These are phyloP conservation scores for Backusella liffmaniae DNA, from an alignment of 192 early-diverging fungal genomes.

Conservation along the genomic window DNA sequence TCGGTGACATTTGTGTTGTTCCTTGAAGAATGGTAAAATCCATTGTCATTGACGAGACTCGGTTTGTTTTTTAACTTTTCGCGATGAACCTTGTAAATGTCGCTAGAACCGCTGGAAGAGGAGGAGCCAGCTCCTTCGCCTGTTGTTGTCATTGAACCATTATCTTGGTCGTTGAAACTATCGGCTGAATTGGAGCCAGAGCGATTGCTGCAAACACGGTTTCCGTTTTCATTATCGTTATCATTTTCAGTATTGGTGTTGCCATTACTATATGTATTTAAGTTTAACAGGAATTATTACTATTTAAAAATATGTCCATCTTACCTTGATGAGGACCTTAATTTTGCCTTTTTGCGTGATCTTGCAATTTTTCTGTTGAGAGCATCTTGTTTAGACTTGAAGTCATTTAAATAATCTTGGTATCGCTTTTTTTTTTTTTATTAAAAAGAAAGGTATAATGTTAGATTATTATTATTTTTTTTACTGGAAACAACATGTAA, in stretches of 20 bases:
- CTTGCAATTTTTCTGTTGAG: slow-evolving; percentile 18
- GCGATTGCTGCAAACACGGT: neutral
- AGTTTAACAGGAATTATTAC: neutral
- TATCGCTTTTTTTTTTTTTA: slow-evolving; percentile 24
- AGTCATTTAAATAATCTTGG: slow-evolving; percentile 37
- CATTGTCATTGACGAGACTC: neutral
- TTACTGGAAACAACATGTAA: too few species aligned
- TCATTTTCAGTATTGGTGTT: neutral
- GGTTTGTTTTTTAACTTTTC: neutral
- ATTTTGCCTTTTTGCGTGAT: slow-evolving; percentile 18
- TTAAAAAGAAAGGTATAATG: neutral
- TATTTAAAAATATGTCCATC: neutral
- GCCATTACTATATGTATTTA: neutral
- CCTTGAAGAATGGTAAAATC: neutral
- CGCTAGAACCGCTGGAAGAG: slow-evolving; percentile 2
- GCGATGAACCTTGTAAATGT: neutral
- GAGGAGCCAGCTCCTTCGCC: neutral
- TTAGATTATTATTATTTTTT: too few species aligned
- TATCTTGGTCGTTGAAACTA: neutral
- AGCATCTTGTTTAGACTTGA: slow-evolving; percentile 34
- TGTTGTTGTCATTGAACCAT: neutral
- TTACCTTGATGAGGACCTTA: slow-evolving; percentile 15
- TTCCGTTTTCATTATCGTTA: neutral
- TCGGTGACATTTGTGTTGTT: neutral
- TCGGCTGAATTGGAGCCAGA: neutral